A percentile compares a stretch with the other conserved stretches of the same genome.
Conservation (phyloP, 441 rosid species). For the Kokia cookei region DNA sequence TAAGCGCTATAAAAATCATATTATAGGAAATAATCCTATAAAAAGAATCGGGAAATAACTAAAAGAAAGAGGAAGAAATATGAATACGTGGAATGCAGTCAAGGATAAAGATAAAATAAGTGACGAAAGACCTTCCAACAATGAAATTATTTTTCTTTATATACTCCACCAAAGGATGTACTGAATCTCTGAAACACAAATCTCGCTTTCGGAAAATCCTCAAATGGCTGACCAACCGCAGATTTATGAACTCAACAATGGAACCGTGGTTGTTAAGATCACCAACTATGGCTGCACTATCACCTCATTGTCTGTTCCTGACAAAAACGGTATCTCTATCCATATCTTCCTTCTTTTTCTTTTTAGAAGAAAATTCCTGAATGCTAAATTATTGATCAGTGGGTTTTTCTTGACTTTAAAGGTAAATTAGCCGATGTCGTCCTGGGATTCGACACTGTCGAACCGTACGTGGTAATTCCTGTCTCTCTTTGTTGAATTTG, state of each 20-base stretch:
- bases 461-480: slow-evolving; percentile 60
- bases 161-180: not conserved
- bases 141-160: not conserved
- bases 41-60: not conserved
- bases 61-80: too few relatives aligned
- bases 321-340: slow-evolving; percentile 47
- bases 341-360: not conserved
- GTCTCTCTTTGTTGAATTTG: not conserved
- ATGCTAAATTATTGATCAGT: not conserved
- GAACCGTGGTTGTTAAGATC: slow-evolving; percentile 62
- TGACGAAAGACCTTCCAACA: not conserved
- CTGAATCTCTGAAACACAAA: not conserved
- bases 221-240: slow-evolving; percentile 68
- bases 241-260: slow-evolving; percentile 82
- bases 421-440: slow-evolving; percentile 75
- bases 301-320: slow-evolving; percentile 69
- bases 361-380: not conserved
- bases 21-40: not conserved
- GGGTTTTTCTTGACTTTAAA: slow-evolving; percentile 12
- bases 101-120: not conserved
- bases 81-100: not conserved
- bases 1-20: too few relatives aligned
- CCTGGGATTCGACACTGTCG: slow-evolving; percentile 78
- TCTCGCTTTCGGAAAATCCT: not conserved
- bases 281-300: slow-evolving; percentile 78